Evolutionary conservation across 371 early-diverging fungal genomes (phyloP), one percentile per base, ranked within the genome.

Genomic region (Quaeritorhiza haematococci): DNA sequence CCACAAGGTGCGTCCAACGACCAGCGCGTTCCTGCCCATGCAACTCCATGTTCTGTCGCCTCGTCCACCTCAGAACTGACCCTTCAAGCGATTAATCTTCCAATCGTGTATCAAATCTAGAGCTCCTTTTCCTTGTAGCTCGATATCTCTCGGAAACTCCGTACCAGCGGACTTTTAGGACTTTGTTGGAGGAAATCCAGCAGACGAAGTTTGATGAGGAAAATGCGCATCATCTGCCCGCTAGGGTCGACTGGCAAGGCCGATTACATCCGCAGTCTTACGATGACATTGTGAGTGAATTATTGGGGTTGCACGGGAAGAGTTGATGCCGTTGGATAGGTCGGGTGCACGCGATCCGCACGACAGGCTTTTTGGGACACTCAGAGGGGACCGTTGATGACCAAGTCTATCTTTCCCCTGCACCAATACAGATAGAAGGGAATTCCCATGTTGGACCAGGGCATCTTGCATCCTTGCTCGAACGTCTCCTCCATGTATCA

Each of bases 261-360:
- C 10, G 34, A 15, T 33, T 15, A 1, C 60, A 43, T 19, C 66
- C 76, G 1, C 67, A 75, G 56, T 68, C 80, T 0, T 66, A 75
- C 57, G 79, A 77, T 3, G 83, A 86, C 47, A 64, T 90, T 56
- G 87, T 83, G 63, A 73, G 68, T n/a, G n/a, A n/a, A n/a, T n/a
- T n/a, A n/a, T n/a, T n/a, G n/a, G n/a, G n/a, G n/a, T n/a, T n/a
- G n/a, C n/a, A n/a, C n/a, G n/a, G n/a, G n/a, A n/a, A n/a, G n/a
- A n/a, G n/a, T n/a, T n/a, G n/a, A n/a, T n/a, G n/a, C n/a, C n/a
- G n/a, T n/a, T n/a, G n/a, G n/a, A n/a, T n/a, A n/a, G n/a, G n/a
- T n/a, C n/a, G n/a, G n/a, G n/a, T n/a, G n/a, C n/a, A n/a, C n/a
- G n/a, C n/a, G n/a, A n/a, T n/a, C n/a, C n/a, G n/a, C n/a, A n/a